Evolutionary conservation across 2,329 filamentous ascomycete species (phyloP).

Genomic region (Tolypocladium sp.): DNA sequence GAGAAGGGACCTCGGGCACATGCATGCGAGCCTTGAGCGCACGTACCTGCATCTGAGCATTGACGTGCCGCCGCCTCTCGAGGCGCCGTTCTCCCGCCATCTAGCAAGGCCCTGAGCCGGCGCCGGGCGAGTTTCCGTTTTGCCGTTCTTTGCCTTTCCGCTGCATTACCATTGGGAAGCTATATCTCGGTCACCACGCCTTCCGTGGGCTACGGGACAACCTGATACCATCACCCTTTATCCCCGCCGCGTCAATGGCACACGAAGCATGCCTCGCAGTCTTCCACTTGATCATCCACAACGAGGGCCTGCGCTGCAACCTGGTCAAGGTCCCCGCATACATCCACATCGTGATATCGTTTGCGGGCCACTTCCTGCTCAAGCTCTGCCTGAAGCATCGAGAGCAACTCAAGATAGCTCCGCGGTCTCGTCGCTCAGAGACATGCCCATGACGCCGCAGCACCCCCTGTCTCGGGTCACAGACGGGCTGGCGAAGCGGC

Average conservation of each 20-base stretch:
- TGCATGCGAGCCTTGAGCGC: background rate
- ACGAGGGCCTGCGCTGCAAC: background rate
- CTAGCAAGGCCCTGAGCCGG: background rate
- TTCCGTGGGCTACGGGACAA: slow-evolving; percentile 1
- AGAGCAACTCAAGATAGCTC: background rate
- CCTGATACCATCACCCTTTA: background rate
- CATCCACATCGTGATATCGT: slow-evolving; percentile 4
- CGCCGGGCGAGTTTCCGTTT: too few relatives aligned
- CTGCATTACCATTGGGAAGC: too few relatives aligned
- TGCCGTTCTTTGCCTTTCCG: too few relatives aligned
- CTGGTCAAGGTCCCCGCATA: slow-evolving; percentile 1
- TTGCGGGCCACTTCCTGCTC: slow-evolving; percentile 4
- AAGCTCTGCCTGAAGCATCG: slow-evolving; percentile 1
- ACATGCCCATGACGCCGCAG: background rate
- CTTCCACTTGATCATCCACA: slow-evolving; percentile 1
- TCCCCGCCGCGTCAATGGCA: slow-evolving; percentile 1
- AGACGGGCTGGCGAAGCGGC: background rate
- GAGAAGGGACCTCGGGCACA: slow-evolving; percentile 1
- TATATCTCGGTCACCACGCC: slow-evolving; percentile 3
- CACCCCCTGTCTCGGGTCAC: slow-evolving; percentile 1
- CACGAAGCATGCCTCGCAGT: background rate
- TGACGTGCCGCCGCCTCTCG: background rate
- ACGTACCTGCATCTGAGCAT: background rate
- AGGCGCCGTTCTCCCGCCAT: slow-evolving; percentile 3
- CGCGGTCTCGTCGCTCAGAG: background rate